Conservation (phyloP, 805 yeast species). For the Wickerhamiella sergipiensis region DNA sequence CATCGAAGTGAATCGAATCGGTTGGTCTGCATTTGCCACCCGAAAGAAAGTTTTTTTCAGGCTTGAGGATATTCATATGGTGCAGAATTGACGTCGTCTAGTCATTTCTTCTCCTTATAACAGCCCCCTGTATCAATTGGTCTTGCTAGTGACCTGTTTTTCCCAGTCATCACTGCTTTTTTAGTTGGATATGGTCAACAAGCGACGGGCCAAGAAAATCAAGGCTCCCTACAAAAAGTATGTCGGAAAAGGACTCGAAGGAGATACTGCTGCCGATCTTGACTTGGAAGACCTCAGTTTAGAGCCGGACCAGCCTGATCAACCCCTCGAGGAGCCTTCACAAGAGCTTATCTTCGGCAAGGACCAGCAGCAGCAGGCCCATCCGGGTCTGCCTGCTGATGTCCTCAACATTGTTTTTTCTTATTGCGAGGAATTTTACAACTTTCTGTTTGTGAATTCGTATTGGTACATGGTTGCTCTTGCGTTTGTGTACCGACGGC, state of each 20-base stretch:
- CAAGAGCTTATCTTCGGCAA: background rate
- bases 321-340: background rate
- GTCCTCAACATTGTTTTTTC: slow-evolving; percentile 30
- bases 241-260: slow-evolving; percentile 27
- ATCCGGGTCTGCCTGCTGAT: slow-evolving; percentile 34
- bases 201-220: slow-evolving; percentile 70
- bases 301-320: background rate
- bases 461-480: slow-evolving; percentile 45
- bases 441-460: slow-evolving; percentile 45
- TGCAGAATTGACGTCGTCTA: background rate
- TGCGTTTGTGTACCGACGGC: slow-evolving; percentile 53
- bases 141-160: background rate
- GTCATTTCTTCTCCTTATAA: background rate
- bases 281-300: slow-evolving; percentile 1
- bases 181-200: slow-evolving; percentile 52
- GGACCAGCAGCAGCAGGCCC: background rate
- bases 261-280: slow-evolving; percentile 6
- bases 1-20: background rate
- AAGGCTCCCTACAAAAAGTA: slow-evolving; percentile 71
- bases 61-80: background rate
- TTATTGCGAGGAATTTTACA: slow-evolving; percentile 24
- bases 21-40: background rate
- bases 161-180: background rate
- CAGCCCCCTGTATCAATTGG: background rate
- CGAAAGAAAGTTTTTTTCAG: background rate